Evolutionary conservation across 345 rosid genomes (phyloP).

Genomic region (Rubroshorea leprosula): DNA sequence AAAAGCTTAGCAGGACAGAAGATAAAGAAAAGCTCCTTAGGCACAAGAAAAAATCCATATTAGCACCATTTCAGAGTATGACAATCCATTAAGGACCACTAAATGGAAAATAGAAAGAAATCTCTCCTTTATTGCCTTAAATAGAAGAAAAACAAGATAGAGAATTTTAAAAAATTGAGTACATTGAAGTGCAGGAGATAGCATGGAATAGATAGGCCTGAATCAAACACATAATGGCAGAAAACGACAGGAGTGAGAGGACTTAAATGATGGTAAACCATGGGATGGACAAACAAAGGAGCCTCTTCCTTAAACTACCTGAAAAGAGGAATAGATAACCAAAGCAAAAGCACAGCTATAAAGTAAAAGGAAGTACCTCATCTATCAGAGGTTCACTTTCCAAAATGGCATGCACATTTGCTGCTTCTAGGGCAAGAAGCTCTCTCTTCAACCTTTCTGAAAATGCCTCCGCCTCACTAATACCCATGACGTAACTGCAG

Average conservation of each 20-base stretch:
- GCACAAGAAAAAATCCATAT: not conserved
- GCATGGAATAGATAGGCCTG: not conserved
- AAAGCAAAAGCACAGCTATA: not conserved
- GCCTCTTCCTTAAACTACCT: not conserved
- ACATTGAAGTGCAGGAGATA: not conserved
- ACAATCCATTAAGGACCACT: no score
- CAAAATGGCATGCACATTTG: slow-evolving; percentile 97
- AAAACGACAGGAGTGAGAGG: not conserved
- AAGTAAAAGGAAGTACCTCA: slow-evolving; percentile 44
- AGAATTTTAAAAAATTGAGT: not conserved
- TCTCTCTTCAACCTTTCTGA: slow-evolving; percentile 97
- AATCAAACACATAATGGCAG: not conserved
- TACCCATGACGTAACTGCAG: slow-evolving; percentile 92
- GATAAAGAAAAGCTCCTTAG: slow-evolving; percentile 2
- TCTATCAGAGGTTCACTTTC: slow-evolving; percentile 95
- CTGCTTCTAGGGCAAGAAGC: slow-evolving; percentile 97
- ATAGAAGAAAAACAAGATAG: not conserved
- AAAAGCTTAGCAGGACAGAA: not conserved
- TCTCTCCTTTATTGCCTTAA: no score
- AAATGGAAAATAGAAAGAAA: no score
- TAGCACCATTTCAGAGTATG: not conserved
- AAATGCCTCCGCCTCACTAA: slow-evolving; percentile 97
- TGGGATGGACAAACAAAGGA: not conserved
- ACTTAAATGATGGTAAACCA: not conserved
- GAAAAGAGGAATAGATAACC: not conserved